These are phyloP conservation scores for Magnolia sinica DNA, from an alignment of 164 flowering plant genomes.

Conservation along the genomic window DNA sequence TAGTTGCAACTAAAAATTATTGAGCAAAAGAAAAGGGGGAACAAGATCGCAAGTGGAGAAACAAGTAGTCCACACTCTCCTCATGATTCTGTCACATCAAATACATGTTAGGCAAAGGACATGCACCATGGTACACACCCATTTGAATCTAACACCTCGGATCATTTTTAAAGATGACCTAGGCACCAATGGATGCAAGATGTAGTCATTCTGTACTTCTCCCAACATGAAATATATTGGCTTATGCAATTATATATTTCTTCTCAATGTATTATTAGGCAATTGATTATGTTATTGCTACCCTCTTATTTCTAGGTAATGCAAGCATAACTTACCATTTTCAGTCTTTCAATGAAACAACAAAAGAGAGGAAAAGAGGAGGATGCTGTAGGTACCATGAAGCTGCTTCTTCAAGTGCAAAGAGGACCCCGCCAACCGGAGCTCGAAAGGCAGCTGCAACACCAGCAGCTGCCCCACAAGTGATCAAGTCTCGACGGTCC, in stretches of 20 bases:
- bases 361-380: neutral
- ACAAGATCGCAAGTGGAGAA: no score
- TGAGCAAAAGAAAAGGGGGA: no score
- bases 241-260: neutral
- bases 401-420: constrained; percentile 94
- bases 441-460: constrained; percentile 97
- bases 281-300: neutral
- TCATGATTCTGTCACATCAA: no score
- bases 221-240: no score
- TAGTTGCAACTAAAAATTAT: no score
- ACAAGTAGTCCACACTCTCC: no score
- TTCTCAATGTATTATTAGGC: neutral
- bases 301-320: neutral
- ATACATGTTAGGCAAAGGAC: no score
- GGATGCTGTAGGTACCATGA: constrained; percentile 56
- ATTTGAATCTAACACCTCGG: no score
- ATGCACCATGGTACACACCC: no score
- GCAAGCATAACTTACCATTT: neutral
- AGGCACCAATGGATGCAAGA: no score
- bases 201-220: no score
- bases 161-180: no score
- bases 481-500: constrained; percentile 87
- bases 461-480: constrained; percentile 98
- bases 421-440: constrained; percentile 94
- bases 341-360: neutral